Conservation (phyloP, 306 rosid species). For the Betula pendula region DNA sequence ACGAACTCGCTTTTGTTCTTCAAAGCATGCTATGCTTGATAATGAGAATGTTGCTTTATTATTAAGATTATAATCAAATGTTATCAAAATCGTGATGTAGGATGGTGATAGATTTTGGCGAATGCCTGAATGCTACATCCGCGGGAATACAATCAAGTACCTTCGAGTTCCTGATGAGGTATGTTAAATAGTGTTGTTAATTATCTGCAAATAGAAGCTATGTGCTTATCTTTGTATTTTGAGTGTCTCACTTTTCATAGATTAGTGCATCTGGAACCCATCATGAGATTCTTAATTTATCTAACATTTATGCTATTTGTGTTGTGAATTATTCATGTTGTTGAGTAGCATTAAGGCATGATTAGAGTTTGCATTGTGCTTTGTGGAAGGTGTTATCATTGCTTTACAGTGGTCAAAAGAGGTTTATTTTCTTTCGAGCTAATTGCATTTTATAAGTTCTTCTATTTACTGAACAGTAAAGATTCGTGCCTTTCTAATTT, state of each 20-base stretch:
- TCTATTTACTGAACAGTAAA: background rate
- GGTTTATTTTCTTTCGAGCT: background rate
- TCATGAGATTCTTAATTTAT: background rate
- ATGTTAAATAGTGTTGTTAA: slow-evolving; percentile 1
- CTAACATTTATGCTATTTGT: background rate
- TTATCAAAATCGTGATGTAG: slow-evolving; percentile 41
- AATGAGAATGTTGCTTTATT: slow-evolving; percentile 5
- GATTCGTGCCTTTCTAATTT: background rate
- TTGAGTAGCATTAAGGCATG: background rate
- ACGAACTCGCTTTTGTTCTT: background rate
- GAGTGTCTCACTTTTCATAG: background rate
- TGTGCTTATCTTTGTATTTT: background rate
- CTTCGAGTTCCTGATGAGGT: slow-evolving; percentile 99
- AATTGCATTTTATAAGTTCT: slow-evolving; percentile 1
- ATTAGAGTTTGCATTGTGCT: background rate
- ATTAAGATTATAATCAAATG: background rate
- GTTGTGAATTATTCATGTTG: background rate
- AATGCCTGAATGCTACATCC: slow-evolving; percentile 96
- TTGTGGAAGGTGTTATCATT: background rate
- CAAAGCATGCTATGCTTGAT: background rate
- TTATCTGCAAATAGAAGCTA: background rate
- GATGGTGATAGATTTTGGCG: slow-evolving; percentile 99
- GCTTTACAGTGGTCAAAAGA: background rate
- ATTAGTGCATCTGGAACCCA: background rate
- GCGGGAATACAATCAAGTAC: slow-evolving; percentile 95